Evolutionary conservation across 2,329 filamentous ascomycete species (phyloP).

Genomic region (Coleophoma eucalyptorum): DNA sequence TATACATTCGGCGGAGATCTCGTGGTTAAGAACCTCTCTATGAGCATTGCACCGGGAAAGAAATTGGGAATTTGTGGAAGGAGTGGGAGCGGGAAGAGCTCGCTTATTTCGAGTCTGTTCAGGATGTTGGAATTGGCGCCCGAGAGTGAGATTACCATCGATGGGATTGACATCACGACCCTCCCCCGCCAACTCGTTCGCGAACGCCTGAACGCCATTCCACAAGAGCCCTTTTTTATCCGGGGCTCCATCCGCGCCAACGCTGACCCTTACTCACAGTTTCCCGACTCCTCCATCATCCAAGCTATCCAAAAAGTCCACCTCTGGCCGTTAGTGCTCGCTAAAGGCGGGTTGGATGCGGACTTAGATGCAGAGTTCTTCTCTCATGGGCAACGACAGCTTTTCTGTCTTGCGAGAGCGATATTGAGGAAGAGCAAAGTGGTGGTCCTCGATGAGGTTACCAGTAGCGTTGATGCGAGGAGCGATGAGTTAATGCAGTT

Average conservation of each 20-base stretch:
- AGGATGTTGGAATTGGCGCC: constrained; percentile 43
- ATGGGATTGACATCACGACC: constrained; percentile 35
- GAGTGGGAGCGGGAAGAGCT: constrained; percentile 50
- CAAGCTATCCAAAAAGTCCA: constrained; percentile 74
- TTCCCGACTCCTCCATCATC: constrained; percentile 76
- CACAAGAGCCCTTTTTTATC: constrained; percentile 45
- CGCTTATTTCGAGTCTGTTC: constrained; percentile 41
- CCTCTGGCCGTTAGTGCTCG: constrained; percentile 1
- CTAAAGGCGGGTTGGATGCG: constrained; percentile 1
- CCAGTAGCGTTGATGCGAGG: constrained; percentile 41
- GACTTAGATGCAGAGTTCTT: constrained; percentile 59
- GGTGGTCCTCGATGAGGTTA: constrained; percentile 10
- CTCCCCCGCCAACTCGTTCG: constrained; percentile 40
- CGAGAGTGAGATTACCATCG: constrained; percentile 37
- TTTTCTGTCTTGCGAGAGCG: constrained; percentile 59
- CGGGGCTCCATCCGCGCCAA: constrained; percentile 43
- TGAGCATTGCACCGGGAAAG: constrained; percentile 30
- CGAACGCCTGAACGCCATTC: constrained; percentile 37
- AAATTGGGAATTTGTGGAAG: constrained; percentile 48
- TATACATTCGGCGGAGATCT: constrained; percentile 4
- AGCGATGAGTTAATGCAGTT: too few species aligned
- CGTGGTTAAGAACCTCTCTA: constrained; percentile 6
- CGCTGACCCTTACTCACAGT: constrained; percentile 39
- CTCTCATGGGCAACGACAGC: constrained; percentile 57
- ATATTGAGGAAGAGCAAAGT: constrained; percentile 41